These are phyloP conservation scores for Coniochaeta prunicola DNA, from an alignment of 2,329 filamentous ascomycete genomes.

Conservation along the genomic window DNA sequence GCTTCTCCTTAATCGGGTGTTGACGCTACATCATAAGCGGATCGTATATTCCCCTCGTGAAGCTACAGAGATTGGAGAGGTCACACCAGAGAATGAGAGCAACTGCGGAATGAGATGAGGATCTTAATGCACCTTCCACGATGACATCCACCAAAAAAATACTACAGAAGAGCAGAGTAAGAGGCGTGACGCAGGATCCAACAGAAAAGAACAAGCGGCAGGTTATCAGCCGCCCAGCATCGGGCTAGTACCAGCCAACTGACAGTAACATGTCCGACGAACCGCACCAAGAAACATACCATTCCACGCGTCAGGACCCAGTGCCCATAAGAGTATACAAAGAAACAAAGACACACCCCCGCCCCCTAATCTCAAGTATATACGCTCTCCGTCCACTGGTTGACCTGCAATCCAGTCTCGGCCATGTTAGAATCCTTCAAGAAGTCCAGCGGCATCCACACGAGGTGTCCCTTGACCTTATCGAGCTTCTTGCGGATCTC, in stretches of 20 bases:
- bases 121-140: neutral
- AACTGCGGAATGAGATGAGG: neutral
- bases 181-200: neutral
- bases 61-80: too few species aligned
- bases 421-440: slow-evolving; percentile 81
- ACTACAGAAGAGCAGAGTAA: neutral
- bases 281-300: neutral
- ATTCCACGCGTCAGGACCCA: neutral
- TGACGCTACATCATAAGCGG: neutral
- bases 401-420: slow-evolving; percentile 79
- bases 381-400: slow-evolving; percentile 79
- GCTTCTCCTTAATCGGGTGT: neutral
- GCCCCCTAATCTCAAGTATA: slow-evolving; percentile 51
- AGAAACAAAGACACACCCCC: neutral
- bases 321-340: neutral
- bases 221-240: neutral
- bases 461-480: slow-evolving; percentile 77
- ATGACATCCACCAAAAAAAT: neutral
- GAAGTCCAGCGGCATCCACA: slow-evolving; percentile 93
- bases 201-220: neutral
- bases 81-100: too few species aligned
- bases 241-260: neutral
- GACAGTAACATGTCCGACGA: neutral
- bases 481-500: slow-evolving; percentile 72
- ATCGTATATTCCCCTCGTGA: neutral